Base-by-base conservation (phyloP, 164 flowering plant genomes). In the Platanus orientalis region DNA sequence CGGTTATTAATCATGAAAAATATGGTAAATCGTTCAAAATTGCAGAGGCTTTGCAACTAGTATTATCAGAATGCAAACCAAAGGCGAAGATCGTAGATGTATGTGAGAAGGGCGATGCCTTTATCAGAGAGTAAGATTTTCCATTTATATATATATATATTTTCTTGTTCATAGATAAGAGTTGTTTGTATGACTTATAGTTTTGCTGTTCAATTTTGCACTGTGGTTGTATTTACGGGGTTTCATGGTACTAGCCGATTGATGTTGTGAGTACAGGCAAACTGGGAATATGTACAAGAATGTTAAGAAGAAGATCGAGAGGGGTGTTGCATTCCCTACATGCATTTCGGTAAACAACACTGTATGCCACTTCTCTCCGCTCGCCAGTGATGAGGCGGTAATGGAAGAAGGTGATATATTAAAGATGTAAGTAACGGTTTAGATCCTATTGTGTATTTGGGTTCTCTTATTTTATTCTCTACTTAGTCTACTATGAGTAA, bases 271-370 rank as follows among this genome's bases (percentile, higher is more conserved):
- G 20, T 63, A 28, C 48, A 94, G 98, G 81, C 96, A 89, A 80
- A 80, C 88, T 28, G 92, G 85, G 13, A 89, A 82, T 56, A 73
- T 89, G 85, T 94, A 94, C 77, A 94, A 94, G 84, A 94, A 79
- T 73, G 88, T 80, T 13, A 94, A 94, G 89, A 89, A 81, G 78
- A 91, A 89, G 84, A 85, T 94, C 58, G 99, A 94, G 69, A 79
- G 89, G 63, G 99, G 99, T 5, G 80, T 94, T 40, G 96, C 97
- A 0, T 94, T 94, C 55, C 97, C 97, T 16, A 91, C 97, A 6
- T 94, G 99, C 70, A 55, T 94, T 30, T 94, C 99, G 24, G 92
- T 89, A 44, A 94, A 91, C 79, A 91, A 88, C 72, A 82, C 84
- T 2, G 80, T 94, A 24, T 81, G 96, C 60, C 99, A 94, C 73